phyloP scores from a whole-genome alignment of 805 yeast species.

The Yarrowia sp. region DNA sequence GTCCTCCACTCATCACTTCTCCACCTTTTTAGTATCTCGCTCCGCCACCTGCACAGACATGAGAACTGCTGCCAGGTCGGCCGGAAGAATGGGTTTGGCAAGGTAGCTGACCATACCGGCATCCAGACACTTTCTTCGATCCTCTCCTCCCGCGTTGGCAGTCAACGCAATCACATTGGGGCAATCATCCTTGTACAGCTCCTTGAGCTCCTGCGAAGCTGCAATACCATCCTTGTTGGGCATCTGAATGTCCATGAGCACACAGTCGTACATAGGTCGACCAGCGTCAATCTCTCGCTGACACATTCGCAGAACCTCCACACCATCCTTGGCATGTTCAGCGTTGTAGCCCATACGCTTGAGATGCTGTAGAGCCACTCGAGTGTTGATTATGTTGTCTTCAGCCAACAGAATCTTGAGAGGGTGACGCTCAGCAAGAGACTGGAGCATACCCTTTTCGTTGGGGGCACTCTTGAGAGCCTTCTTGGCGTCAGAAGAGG shows the following conservation, averaged over 20 bases:
- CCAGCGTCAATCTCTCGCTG: constrained; percentile 46
- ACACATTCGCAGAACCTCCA: constrained; percentile 54
- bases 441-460: constrained; percentile 44
- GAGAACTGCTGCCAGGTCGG: constrained; percentile 53
- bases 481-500: constrained; percentile 12
- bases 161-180: constrained; percentile 59
- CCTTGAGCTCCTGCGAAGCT: constrained; percentile 54
- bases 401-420: constrained; percentile 60
- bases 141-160: constrained; percentile 63
- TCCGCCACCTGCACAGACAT: constrained; percentile 42
- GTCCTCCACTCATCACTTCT: constrained; percentile 5
- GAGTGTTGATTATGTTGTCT: constrained; percentile 59
- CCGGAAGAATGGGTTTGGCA: constrained; percentile 61
- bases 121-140: constrained; percentile 55
- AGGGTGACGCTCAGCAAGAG: constrained; percentile 50
- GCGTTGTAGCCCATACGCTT: constrained; percentile 59
- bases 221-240: constrained; percentile 62
- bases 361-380: constrained; percentile 59
- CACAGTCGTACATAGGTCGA: constrained; percentile 57
- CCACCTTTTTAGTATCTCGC: constrained; percentile 19
- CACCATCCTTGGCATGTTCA: constrained; percentile 61
- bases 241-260: constrained; percentile 65
- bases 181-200: constrained; percentile 48
- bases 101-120: constrained; percentile 62
- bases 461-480: constrained; percentile 38